Conservation (phyloP, 148 eudicot species). For the Euryodendron excelsum region DNA sequence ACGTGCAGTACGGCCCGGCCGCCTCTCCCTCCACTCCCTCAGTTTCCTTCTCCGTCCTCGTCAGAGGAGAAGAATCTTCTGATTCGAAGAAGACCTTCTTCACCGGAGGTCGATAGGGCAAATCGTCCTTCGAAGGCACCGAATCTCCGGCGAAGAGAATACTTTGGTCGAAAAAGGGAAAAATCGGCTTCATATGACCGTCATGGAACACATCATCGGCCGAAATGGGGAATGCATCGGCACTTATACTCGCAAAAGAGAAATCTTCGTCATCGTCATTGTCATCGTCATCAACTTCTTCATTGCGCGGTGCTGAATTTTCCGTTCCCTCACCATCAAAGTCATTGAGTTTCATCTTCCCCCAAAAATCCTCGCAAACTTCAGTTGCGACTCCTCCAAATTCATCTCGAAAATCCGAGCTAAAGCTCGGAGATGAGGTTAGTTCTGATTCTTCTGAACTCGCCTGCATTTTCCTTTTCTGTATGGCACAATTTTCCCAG, state of each 20-base stretch:
- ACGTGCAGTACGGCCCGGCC: slow-evolving; percentile 47
- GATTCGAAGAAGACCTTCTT: slow-evolving; percentile 53
- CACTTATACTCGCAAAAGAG: slow-evolving; percentile 33
- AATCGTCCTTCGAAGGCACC: neutral
- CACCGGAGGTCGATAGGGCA: slow-evolving; percentile 39
- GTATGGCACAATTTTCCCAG: neutral
- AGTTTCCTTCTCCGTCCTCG: neutral
- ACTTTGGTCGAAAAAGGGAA: slow-evolving; percentile 44
- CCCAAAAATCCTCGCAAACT: neutral
- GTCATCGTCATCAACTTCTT: slow-evolving; percentile 2
- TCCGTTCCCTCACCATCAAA: too few relatives aligned
- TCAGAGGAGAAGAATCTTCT: neutral
- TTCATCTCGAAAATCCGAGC: neutral
- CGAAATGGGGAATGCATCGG: slow-evolving; percentile 29
- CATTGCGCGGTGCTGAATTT: neutral
- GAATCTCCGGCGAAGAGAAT: slow-evolving; percentile 12
- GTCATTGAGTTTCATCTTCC: neutral
- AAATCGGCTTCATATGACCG: slow-evolving; percentile 61
- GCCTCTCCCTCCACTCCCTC: slow-evolving; percentile 13
- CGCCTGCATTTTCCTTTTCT: slow-evolving; percentile 5
- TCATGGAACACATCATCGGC: slow-evolving; percentile 58
- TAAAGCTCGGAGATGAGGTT: neutral
- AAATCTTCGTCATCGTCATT: slow-evolving; percentile 28
- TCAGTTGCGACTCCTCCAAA: neutral
- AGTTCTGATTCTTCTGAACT: neutral